These are phyloP conservation scores for Suillus spraguei DNA, from an alignment of 768 basidiomycete genomes.

Conservation along the genomic window DNA sequence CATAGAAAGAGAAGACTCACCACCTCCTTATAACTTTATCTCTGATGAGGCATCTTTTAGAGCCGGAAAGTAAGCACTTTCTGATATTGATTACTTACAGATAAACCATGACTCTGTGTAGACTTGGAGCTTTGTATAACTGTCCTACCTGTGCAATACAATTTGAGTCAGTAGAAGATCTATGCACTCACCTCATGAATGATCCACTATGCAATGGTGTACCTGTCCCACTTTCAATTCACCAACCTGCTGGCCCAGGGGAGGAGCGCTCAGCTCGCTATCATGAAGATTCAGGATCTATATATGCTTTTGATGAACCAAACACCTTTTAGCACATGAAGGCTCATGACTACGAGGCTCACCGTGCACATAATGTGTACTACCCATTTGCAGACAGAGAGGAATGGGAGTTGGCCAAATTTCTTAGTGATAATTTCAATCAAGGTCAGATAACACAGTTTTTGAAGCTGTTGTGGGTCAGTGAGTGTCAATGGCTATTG, in stretches of 20 bases:
- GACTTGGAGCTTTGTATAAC: no score
- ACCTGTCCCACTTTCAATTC: not conserved
- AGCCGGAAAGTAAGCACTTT: not conserved
- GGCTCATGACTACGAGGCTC: not conserved
- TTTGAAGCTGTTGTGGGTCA: not conserved
- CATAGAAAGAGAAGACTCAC: not conserved
- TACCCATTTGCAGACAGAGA: not conserved
- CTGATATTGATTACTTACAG: not conserved
- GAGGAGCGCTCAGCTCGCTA: not conserved
- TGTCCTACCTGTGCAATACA: not conserved
- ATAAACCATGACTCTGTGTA: no score
- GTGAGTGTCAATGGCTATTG: not conserved
- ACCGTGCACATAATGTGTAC: not conserved
- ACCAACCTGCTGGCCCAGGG: not conserved
- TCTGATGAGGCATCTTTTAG: not conserved
- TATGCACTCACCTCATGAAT: not conserved
- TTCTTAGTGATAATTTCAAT: not conserved
- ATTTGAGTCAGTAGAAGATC: not conserved
- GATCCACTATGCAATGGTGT: not conserved
- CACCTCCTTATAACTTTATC: not conserved
- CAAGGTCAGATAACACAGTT: not conserved
- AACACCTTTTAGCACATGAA: not conserved
- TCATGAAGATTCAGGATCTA: not conserved
- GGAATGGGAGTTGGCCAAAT: not conserved
- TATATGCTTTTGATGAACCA: not conserved